Base-by-base conservation (phyloP, 345 rosid species). In the Passiflora organensis region DNA sequence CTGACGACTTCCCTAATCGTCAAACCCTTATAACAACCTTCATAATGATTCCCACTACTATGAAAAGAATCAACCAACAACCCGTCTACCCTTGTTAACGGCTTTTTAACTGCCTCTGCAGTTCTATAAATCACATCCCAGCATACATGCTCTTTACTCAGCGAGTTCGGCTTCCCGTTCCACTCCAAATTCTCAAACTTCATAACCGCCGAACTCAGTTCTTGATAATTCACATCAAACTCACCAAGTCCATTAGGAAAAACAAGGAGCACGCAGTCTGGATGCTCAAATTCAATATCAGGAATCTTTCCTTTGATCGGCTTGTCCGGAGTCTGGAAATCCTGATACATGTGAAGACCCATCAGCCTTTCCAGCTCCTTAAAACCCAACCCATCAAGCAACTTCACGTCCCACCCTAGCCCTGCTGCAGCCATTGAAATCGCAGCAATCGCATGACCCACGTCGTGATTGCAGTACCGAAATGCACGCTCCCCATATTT, bases 381-480 rank as follows among this genome's bases (percentile, higher is more conserved):
- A 43, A 48, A 64, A 44, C 93, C 95, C 2, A 89, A 56, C 13
- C 85, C 97, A 51, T 89, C 97, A 8, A 89, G 90, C 78, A 86
- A 76, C 86, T 76, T 89, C 59, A 84, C 79, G 48, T 89, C 95
- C 97, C 97, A 89, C 12, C 97, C 95, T 1, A 89, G 95, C 28
- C 60, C 79, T 0, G 86, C 93, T 0, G 97, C 95, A 2, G 97
- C 93, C 49, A 86, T 63, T 15, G 95, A 32, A 56, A 86, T 58
- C 32, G 97, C 86, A 0, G 80, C 91, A 44, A 89, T 65, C 13
- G 93, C 93, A 59, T 89, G 97, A 13, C 97, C 97, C 13, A 86
- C 88, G 48, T 86, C 97, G 53, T 89, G 97, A 59, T 86, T 89
- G 32, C 90, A 89, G 74, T 89, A 86, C 49, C 93, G 59, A 61